Conservation (phyloP, 768 basidiomycete genomes). For the Suillus subaureus region DNA sequence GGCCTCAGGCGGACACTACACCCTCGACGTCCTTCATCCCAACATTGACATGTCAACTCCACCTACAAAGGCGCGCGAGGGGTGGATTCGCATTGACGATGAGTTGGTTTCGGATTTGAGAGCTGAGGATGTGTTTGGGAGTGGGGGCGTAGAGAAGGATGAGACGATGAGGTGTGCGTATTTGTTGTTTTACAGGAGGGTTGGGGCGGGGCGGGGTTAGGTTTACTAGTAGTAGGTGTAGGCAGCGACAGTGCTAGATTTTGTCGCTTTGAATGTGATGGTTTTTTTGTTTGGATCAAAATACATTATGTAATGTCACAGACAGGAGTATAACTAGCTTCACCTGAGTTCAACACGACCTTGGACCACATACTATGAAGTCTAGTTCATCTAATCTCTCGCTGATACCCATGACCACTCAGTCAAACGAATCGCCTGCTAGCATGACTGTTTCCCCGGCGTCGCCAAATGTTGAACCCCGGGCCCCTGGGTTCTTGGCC, state of each 20-base stretch:
- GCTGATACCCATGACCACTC: no score
- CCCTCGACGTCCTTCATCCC: conserved; percentile 84
- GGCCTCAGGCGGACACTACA: conserved; percentile 94
- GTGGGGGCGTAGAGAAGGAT: conserved; percentile 44
- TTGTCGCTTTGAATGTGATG: not conserved
- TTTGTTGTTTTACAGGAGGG: conserved; percentile 79
- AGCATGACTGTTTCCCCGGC: no score
- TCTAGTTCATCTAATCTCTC: no score
- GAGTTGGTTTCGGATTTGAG: conserved; percentile 78
- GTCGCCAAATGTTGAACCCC: no score
- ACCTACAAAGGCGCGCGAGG: conserved; percentile 47
- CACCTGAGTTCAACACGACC: no score
- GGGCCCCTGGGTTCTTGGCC: no score
- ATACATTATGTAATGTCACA: no score
- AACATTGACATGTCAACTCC: conserved; percentile 50
- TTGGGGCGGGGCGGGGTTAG: conserved; percentile 37
- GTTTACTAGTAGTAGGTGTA: not conserved
- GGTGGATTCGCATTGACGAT: conserved; percentile 95
- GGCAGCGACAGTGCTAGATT: not conserved
- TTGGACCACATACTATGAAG: no score
- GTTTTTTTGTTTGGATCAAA: not conserved
- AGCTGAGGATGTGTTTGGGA: conserved; percentile 70
- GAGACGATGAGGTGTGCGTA: conserved; percentile 73
- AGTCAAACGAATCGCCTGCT: no score
- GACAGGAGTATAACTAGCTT: no score